Evolutionary conservation across 371 early-diverging fungal species (phyloP).

Genomic region (Entomophthora muscae): DNA sequence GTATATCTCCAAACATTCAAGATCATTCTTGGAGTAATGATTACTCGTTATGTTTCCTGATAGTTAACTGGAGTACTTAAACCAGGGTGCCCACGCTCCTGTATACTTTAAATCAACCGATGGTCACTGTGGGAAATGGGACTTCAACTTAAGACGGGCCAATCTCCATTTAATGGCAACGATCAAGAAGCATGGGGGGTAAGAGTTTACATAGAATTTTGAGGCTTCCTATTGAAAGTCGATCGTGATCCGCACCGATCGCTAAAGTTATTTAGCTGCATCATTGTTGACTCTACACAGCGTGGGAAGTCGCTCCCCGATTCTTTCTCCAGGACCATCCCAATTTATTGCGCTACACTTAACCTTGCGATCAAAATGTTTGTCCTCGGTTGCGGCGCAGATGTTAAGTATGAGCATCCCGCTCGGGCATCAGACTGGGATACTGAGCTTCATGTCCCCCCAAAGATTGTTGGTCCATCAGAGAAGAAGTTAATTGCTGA

Average conservation of each 20-base stretch:
- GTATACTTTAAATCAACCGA: constrained; percentile 6
- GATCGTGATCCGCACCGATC: too few relatives aligned
- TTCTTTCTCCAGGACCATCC: neutral
- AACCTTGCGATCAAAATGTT: neutral
- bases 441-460: neutral
- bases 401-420: neutral
- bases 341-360: neutral
- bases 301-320: neutral
- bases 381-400: neutral
- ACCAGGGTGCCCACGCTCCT: too few relatives aligned
- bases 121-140: constrained; percentile 5
- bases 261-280: too few relatives aligned
- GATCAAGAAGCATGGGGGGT: neutral
- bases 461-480: neutral
- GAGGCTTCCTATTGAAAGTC: neutral
- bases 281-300: constrained; percentile 2
- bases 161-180: neutral
- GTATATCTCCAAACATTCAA: too few relatives aligned
- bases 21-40: too few relatives aligned
- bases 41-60: too few relatives aligned
- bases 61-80: too few relatives aligned
- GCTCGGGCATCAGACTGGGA: neutral
- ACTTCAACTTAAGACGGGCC: neutral
- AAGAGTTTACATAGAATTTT: neutral
- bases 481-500: neutral